Base-by-base conservation (phyloP, 352 stramenopile species). In the Aphanomyces cochlioides region DNA sequence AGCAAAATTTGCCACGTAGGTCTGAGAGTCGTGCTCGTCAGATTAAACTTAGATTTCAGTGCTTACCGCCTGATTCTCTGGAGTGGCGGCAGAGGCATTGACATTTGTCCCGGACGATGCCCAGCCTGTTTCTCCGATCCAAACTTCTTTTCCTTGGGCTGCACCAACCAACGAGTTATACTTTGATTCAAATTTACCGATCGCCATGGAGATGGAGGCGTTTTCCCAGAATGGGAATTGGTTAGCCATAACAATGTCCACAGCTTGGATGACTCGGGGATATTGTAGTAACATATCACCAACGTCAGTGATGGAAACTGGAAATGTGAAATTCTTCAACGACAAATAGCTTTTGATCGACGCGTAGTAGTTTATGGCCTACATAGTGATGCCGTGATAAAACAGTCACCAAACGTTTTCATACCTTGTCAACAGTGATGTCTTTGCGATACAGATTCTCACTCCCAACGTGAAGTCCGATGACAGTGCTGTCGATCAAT, bases 1-100 rank as follows among this genome's bases (percentile, higher is more conserved):
- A 65, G 83, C 87, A 66, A 94, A 93, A 77, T 92, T 82, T 69
- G 90, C 87, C 58, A 92, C 61, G 78, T 90, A 94, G 3, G 66
- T 77, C 77, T 83, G 50, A 8, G 7, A 8, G 7, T 57, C 34
- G 10, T 17, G 38, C 57, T 4, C 17, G 21, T 19, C 12, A n/a
- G 5, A 10, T 37, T 21, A 15, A 2, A 3, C 1, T 15, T 10
- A 48, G 36, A 53, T 10, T n/a, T 56, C 17, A 1, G 39, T 6
- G 5, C 72, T 8, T 68, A 79, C 70, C 56, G 73, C 76, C 3
- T 83, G 81, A 28, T 84, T 92, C 7, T 38, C 61, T 0, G 71
- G 59, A 48, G 66, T 85, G 21, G 84, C 80, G 5, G 70, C 56
- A 4, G 77, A 85, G 7, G 81, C 78, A 37, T 79, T 80, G 5